These are phyloP conservation scores for Cadophora sp. DNA, from an alignment of 2,329 filamentous ascomycete species.

Conservation along the genomic window DNA sequence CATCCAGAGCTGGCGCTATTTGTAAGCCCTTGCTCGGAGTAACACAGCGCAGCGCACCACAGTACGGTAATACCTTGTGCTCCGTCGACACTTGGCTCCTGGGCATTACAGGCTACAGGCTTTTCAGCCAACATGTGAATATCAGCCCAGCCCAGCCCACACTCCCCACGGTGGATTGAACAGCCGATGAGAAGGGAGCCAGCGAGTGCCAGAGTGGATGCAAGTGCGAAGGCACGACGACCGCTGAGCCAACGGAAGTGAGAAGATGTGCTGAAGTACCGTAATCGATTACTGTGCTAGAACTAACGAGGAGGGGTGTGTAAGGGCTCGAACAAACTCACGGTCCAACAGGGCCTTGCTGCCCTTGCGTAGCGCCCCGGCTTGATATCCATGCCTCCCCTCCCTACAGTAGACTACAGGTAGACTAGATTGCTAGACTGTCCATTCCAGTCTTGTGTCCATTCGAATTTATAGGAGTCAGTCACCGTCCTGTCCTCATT, in stretches of 20 bases:
- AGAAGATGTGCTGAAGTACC: not conserved
- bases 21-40: not conserved
- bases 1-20: conserved; percentile 3
- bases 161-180: not conserved
- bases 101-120: not conserved
- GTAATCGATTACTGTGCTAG: conserved; percentile 9
- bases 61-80: not conserved
- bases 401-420: not conserved
- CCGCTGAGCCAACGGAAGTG: not conserved
- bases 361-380: not conserved
- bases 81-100: not conserved
- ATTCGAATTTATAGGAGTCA: conserved; percentile 6
- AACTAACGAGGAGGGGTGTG: not conserved
- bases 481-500: not conserved
- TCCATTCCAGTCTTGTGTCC: not conserved
- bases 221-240: not conserved
- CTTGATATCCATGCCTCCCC: not conserved
- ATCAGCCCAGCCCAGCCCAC: not conserved
- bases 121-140: conserved; percentile 1
- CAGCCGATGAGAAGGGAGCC: not conserved
- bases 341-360: not conserved
- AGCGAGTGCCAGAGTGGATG: not conserved
- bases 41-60: not conserved
- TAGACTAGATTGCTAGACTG: not conserved
- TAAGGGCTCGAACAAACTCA: conserved; percentile 5